phyloP scores from a whole-genome alignment of 2,329 filamentous ascomycete genomes.

The Colletotrichum costaricense region DNA sequence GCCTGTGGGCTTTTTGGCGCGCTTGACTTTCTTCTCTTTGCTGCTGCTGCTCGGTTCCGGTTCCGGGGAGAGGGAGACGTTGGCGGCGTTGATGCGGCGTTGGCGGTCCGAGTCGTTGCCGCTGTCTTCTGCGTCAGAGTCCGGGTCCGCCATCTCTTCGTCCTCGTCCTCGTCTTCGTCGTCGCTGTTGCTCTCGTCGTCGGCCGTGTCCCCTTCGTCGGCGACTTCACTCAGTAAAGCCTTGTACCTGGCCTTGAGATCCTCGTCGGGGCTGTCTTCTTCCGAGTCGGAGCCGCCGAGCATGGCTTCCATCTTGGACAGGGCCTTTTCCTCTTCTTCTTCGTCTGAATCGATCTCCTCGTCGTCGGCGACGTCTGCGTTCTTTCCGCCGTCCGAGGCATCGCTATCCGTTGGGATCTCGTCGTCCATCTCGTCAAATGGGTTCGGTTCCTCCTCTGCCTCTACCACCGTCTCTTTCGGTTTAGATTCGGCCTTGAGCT shows the following conservation, averaged over 20 bases:
- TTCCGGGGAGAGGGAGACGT: constrained; percentile 44
- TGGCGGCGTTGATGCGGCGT: constrained; percentile 39
- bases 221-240: constrained; percentile 57
- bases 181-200: constrained; percentile 47
- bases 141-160: constrained; percentile 45
- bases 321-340: constrained; percentile 48
- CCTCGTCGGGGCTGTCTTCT: constrained; percentile 51
- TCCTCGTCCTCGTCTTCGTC: constrained; percentile 41
- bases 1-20: constrained; percentile 20
- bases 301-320: constrained; percentile 58
- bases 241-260: constrained; percentile 56
- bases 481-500: constrained; percentile 42
- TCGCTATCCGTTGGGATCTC: constrained; percentile 38
- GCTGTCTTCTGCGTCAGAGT: constrained; percentile 43
- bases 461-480: constrained; percentile 45
- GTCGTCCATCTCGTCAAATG: constrained; percentile 39
- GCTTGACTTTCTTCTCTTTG: constrained; percentile 46
- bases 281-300: constrained; percentile 58
- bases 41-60: constrained; percentile 39
- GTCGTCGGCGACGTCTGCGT: constrained; percentile 38
- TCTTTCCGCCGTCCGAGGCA: constrained; percentile 39
- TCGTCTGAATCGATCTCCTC: constrained; percentile 41
- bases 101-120: constrained; percentile 38
- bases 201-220: constrained; percentile 47
- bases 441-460: constrained; percentile 39